Percentiles rank a stretch among this genome's conserved stretches.
These are phyloP conservation scores for Apiotrichum montevideense DNA, from an alignment of 1,284 basidiomycete genomes.

Conservation along the genomic window DNA sequence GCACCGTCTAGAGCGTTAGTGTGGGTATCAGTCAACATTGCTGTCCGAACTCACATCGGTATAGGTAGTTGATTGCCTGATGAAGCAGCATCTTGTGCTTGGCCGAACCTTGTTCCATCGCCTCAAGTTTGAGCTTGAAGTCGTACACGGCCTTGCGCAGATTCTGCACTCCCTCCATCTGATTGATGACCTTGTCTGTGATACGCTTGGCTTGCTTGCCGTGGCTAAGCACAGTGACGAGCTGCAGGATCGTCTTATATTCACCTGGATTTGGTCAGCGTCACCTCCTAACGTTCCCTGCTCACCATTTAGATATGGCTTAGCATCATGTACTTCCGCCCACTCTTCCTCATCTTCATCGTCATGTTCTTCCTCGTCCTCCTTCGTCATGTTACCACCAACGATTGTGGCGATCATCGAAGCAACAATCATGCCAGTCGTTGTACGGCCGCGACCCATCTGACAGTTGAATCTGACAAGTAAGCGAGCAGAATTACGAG, in stretches of 20 bases:
- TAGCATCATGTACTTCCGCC: conserved; percentile 73
- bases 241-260: conserved; percentile 92
- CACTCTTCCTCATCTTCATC: conserved; percentile 47
- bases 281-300: not conserved
- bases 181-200: conserved; percentile 80
- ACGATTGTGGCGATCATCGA: conserved; percentile 76
- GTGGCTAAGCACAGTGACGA: conserved; percentile 49
- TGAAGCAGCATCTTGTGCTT: conserved; percentile 69
- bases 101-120: conserved; percentile 66
- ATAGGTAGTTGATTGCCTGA: conserved; percentile 80
- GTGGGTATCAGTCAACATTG: too few species aligned
- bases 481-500: conserved; percentile 2
- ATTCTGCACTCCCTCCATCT: conserved; percentile 88
- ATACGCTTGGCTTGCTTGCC: conserved; percentile 73
- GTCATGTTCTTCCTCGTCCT: conserved; percentile 31
- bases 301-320: conserved; percentile 76
- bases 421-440: conserved; percentile 89
- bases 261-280: conserved; percentile 57
- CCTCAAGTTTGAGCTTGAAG: conserved; percentile 87
- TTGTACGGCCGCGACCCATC: conserved; percentile 54
- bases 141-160: conserved; percentile 86
- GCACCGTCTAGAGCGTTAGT: conserved; percentile 61
- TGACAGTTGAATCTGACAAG: conserved; percentile 47
- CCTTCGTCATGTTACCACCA: conserved; percentile 33
- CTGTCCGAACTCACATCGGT: conserved; percentile 30